Evolutionary conservation across 495 filamentous ascomycete genomes (phyloP).

Genomic region (Penicillium roqueforti): DNA sequence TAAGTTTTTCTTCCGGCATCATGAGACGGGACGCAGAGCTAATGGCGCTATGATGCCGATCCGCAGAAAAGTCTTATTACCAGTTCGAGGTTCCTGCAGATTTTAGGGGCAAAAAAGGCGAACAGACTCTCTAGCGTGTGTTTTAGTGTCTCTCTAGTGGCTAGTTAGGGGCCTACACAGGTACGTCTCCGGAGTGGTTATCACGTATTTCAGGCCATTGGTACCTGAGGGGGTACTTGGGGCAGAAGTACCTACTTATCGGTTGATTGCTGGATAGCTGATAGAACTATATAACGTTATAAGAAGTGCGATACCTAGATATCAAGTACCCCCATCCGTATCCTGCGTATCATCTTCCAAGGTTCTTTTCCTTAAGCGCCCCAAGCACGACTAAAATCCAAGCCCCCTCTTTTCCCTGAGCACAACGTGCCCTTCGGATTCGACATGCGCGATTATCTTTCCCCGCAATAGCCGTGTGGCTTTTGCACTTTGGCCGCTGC

Average conservation of each 20-base stretch:
- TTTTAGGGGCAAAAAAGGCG: neutral
- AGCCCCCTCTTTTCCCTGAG: neutral
- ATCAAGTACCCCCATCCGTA: no score
- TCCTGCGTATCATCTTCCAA: no score
- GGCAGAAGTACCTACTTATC: neutral
- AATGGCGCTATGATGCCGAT: neutral
- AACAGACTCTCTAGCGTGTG: neutral
- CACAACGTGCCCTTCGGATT: constrained; percentile 4
- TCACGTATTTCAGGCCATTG: neutral
- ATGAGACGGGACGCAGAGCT: neutral
- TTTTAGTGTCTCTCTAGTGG: no score
- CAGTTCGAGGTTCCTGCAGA: constrained; percentile 29
- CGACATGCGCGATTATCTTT: constrained; percentile 6
- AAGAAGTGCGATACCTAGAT: neutral
- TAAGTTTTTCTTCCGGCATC: neutral
- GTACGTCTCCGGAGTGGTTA: neutral
- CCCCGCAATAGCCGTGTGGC: constrained; percentile 3
- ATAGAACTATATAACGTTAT: neutral
- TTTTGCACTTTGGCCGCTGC: no score
- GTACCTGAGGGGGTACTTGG: neutral
- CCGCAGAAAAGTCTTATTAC: constrained; percentile 11
- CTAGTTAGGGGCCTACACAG: neutral
- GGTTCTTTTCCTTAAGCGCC: constrained; percentile 32
- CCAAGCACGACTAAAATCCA: constrained; percentile 28
- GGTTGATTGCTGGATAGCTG: neutral